These are phyloP conservation scores for Macrolepiota dolichaula DNA, from an alignment of 768 basidiomycete species.

Conservation along the genomic window DNA sequence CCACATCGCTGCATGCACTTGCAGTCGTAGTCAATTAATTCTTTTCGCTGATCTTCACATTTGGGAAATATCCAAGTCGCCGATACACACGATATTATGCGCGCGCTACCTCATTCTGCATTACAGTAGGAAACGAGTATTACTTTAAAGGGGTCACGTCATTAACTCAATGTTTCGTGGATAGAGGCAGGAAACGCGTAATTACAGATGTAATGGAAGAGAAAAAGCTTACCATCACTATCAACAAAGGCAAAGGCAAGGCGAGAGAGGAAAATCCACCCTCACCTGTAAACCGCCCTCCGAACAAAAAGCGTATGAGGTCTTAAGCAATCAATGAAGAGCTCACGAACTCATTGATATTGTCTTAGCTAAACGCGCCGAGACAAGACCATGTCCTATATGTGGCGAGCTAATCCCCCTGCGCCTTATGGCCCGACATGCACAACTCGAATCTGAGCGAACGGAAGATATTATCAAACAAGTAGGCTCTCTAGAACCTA, in stretches of 20 bases:
- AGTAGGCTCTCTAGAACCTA: slow-evolving; percentile 58
- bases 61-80: not conserved
- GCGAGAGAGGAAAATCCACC: not conserved
- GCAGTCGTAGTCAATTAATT: not conserved
- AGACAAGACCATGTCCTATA: slow-evolving; percentile 72
- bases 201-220: not conserved
- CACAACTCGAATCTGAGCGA: slow-evolving; percentile 63
- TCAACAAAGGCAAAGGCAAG: slow-evolving; percentile 8
- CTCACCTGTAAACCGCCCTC: not conserved
- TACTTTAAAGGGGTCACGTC: not conserved
- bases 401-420: slow-evolving; percentile 72
- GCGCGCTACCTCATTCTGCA: not conserved
- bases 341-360: not conserved
- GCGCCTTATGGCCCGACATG: slow-evolving; percentile 64
- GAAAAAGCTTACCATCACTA: not conserved
- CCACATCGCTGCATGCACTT: not conserved
- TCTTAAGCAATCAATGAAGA: not conserved
- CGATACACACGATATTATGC: not conserved
- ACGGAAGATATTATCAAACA: slow-evolving; percentile 63
- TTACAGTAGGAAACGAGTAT: slow-evolving; percentile 4
- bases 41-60: not conserved
- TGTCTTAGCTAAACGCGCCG: slow-evolving; percentile 60
- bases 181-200: slow-evolving; percentile 8
- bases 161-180: not conserved
- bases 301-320: slow-evolving; percentile 6